A percentile compares a stretch with the other conserved stretches of the same genome.
phyloP scores from a whole-genome alignment of 345 rosid genomes.

The Hibiscus tridactylites region DNA sequence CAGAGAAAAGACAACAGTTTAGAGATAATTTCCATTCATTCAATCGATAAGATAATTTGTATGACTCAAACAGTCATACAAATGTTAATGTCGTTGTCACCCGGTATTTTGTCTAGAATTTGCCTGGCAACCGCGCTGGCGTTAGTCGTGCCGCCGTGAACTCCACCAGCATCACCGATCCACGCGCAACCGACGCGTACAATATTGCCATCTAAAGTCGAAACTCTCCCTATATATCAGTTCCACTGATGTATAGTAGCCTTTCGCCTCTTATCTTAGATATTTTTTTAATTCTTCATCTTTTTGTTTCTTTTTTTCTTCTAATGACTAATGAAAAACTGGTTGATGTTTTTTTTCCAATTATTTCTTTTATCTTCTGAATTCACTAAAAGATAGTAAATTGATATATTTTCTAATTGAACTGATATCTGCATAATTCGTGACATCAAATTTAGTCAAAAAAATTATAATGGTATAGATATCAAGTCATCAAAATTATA shows the following conservation, averaged over 20 bases:
- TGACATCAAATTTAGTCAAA: too few species aligned
- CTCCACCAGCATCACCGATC: conserved; percentile 88
- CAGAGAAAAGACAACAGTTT: too few species aligned
- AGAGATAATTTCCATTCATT: too few species aligned
- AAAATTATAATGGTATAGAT: too few species aligned
- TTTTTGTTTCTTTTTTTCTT: background rate
- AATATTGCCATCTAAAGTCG: conserved; percentile 58
- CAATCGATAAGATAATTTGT: too few species aligned
- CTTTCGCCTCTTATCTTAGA: background rate
- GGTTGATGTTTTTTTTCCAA: background rate
- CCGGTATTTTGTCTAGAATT: conserved; percentile 79
- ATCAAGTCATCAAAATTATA: too few species aligned
- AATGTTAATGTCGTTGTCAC: conserved; percentile 59
- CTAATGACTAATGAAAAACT: background rate
- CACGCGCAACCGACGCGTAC: conserved; percentile 83
- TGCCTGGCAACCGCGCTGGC: conserved; percentile 74
- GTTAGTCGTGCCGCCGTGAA: conserved; percentile 67
- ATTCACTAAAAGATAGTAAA: too few species aligned
- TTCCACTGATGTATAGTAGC: background rate
- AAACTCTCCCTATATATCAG: background rate
- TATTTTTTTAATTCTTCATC: background rate
- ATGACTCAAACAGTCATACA: too few species aligned
- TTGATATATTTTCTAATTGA: too few species aligned
- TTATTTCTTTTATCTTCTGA: too few species aligned
- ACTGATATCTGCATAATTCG: too few species aligned